Evolutionary conservation across 2,329 filamentous ascomycete species (phyloP).

Genomic region (Monilinia fructicola): DNA sequence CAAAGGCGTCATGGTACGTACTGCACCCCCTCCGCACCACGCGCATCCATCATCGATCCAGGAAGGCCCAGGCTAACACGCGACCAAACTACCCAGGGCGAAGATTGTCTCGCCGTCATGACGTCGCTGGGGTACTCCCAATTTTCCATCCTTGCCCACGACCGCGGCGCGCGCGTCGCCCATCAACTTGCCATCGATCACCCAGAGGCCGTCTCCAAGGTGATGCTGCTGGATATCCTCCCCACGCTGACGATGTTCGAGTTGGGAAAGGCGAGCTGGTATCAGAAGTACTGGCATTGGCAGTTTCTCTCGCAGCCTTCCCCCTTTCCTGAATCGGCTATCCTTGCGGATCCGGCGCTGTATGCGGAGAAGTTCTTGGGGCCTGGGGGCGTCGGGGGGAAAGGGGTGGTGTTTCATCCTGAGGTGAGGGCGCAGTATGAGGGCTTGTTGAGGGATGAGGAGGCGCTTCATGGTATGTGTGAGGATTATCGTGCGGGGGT

Average conservation of each 20-base stretch:
- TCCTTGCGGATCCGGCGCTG: conserved; percentile 42
- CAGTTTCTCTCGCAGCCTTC: conserved; percentile 55
- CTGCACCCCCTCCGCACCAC: background rate
- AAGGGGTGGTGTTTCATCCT: conserved; percentile 26
- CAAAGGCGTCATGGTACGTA: conserved; percentile 50
- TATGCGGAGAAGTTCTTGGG: conserved; percentile 44
- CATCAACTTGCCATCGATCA: conserved; percentile 55
- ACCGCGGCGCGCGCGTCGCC: conserved; percentile 56
- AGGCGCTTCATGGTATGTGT: conserved; percentile 50
- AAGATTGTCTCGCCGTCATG: conserved; percentile 50
- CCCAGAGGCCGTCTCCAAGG: conserved; percentile 36
- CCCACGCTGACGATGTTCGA: conserved; percentile 56
- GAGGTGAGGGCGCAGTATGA: conserved; percentile 28
- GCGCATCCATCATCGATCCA: background rate
- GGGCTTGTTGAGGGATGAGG: conserved; percentile 40
- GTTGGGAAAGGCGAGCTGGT: conserved; percentile 46
- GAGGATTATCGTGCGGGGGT: conserved; percentile 57
- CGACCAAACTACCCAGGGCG: background rate
- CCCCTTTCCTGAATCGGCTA: conserved; percentile 53
- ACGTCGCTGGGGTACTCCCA: conserved; percentile 42
- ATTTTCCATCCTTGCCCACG: conserved; percentile 55
- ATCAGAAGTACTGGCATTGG: conserved; percentile 57
- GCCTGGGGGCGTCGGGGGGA: conserved; percentile 29
- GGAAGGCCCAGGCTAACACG: background rate
- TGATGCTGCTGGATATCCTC: conserved; percentile 53